Evolutionary conservation across 345 rosid genomes (phyloP), one percentile per base, ranked within the genome.

Genomic region (Isatis tinctoria): DNA sequence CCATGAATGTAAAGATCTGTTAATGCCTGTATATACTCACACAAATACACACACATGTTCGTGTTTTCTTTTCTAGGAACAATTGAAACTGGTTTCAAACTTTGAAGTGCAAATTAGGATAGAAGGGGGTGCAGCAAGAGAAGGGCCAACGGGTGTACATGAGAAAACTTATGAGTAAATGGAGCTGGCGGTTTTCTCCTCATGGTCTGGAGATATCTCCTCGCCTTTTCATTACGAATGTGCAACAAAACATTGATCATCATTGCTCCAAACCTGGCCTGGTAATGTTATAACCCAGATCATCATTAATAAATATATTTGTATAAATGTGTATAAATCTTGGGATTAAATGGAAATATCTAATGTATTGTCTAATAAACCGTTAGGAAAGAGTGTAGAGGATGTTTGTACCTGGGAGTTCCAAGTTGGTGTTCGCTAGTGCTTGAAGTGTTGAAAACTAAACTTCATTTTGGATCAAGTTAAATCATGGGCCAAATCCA

Each of bases 161-260:
- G 77, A 58, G 97, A 97, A 80, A 95, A 95, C 78, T 92, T 95
- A 52, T 86, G 89, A 30, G 90, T 32, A 84, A 87, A 90, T 8
- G 92, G 97, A 78, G 92, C 83, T 27, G 91, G 86, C 63, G 65
- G 94, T 82, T 95, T 95, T 69, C 81, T 92, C 72, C 96, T 85
- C 99, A 95, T 92, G 89, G 81, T 88, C 53, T 87, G 79, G 41
- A 95, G 97, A 65, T 95, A 95, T 79, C 99, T 88, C 80, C 98
- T 90, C 18, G 98, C 98, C 80, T 95, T 95, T 80, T 95, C 99
- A 86, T 95, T 92, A 10, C 98, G 88, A 85, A 95, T 92, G 98
- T 92, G 85, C 47, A n/a, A n/a, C n/a, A 57, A 70, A 37, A 69
- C 47, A 60, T 17, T 13, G 5, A 57, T 30, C 44, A 52, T 54